phyloP scores from a whole-genome alignment of 164 flowering plant genomes.

The Buxus sempervirens region DNA sequence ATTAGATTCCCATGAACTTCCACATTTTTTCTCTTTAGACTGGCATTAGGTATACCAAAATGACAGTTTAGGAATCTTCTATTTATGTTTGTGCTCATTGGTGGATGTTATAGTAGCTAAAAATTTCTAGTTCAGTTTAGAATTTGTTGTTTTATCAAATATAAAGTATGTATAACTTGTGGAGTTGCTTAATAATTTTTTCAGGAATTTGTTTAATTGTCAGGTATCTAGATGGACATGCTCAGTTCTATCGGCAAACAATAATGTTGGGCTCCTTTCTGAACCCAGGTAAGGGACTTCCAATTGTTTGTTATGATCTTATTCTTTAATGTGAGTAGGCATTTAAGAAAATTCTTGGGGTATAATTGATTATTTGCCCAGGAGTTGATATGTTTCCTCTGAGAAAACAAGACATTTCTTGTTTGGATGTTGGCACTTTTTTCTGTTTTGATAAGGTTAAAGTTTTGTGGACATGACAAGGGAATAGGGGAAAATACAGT shows the following conservation, averaged over 20 bases:
- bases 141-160: background rate
- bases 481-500: too few relatives aligned
- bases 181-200: background rate
- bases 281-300: slow-evolving; percentile 62
- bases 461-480: too few relatives aligned
- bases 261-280: slow-evolving; percentile 62
- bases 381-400: background rate
- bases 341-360: background rate
- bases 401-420: background rate
- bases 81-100: too few relatives aligned
- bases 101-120: background rate
- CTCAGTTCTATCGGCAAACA: slow-evolving; percentile 78
- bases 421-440: background rate
- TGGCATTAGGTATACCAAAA: too few relatives aligned
- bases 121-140: background rate
- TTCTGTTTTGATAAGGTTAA: too few relatives aligned
- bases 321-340: background rate
- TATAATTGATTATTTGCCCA: background rate
- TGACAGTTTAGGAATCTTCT: too few relatives aligned
- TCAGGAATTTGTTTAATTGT: slow-evolving; percentile 4
- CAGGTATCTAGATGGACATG: slow-evolving; percentile 83
- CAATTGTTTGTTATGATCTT: background rate
- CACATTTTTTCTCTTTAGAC: too few relatives aligned
- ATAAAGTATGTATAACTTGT: background rate
- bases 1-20: too few relatives aligned